These are phyloP conservation scores for Capronia americana DNA, from an alignment of 2,329 filamentous ascomycete genomes.

Conservation along the genomic window DNA sequence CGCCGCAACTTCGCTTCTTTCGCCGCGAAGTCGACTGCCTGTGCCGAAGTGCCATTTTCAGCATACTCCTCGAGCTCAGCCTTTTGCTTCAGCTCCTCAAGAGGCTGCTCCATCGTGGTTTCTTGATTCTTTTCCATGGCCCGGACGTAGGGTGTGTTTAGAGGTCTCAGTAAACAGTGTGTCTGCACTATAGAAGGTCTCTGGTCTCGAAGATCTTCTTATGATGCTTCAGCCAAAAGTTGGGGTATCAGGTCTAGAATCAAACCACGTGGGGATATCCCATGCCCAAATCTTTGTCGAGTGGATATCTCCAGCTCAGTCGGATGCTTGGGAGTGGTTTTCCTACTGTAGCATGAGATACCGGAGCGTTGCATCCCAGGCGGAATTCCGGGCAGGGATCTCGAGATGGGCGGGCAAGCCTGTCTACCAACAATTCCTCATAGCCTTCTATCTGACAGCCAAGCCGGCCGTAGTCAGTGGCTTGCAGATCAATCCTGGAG, in stretches of 20 bases:
- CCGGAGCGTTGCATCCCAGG: background rate
- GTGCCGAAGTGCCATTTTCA: conserved; percentile 18
- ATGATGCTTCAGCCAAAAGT: conserved; percentile 12
- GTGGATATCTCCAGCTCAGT: conserved; percentile 20
- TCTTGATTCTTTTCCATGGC: conserved; percentile 17
- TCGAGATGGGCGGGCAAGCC: background rate
- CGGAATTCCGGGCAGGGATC: conserved; percentile 6
- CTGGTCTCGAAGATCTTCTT: conserved; percentile 8
- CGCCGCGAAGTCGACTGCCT: conserved; percentile 23
- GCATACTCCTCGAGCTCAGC: conserved; percentile 29
- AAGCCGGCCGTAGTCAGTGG: background rate
- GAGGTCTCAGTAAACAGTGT: background rate
- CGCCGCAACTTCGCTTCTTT: conserved; percentile 30
- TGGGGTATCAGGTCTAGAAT: conserved; percentile 22
- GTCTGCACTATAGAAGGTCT: background rate
- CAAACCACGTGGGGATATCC: conserved; percentile 18
- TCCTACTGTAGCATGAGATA: background rate
- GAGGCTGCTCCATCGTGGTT: conserved; percentile 10
- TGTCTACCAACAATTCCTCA: background rate
- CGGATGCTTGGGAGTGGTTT: conserved; percentile 2
- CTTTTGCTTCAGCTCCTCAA: conserved; percentile 27
- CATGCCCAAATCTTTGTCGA: background rate
- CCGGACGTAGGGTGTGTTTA: background rate
- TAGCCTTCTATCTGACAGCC: conserved; percentile 14
- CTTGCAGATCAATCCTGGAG: background rate